These are phyloP conservation scores for Cutaneotrichosporon mucoides DNA, from an alignment of 1,284 basidiomycete genomes.

Conservation along the genomic window DNA sequence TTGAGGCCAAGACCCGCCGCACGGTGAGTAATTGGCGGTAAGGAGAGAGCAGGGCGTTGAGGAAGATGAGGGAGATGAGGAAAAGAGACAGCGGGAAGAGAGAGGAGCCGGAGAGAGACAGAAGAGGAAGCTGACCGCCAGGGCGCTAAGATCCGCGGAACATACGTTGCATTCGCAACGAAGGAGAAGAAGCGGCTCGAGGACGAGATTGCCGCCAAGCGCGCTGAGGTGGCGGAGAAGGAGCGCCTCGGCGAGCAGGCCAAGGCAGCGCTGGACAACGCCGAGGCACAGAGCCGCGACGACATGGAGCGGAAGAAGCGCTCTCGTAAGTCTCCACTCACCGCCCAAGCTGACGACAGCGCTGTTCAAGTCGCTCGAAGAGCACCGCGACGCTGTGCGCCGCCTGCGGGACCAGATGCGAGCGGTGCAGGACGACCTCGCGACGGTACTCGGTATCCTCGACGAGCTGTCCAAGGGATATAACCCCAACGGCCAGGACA, in stretches of 20 bases:
- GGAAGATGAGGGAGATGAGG: too few species aligned
- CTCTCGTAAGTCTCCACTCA: constrained; percentile 61
- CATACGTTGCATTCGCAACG: constrained; percentile 78
- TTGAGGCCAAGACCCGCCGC: constrained; percentile 69
- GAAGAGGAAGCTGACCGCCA: constrained; percentile 31
- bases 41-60: too few species aligned
- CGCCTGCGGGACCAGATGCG: constrained; percentile 68
- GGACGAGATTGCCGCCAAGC: constrained; percentile 55
- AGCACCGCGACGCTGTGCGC: constrained; percentile 69
- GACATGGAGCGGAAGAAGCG: constrained; percentile 71
- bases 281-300: constrained; percentile 36
- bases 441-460: constrained; percentile 59
- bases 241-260: constrained; percentile 54
- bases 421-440: constrained; percentile 11
- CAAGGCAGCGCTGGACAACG: constrained; percentile 28
- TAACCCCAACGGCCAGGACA: constrained; percentile 95
- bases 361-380: constrained; percentile 69
- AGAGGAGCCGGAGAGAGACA: too few species aligned
- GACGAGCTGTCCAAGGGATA: constrained; percentile 76
- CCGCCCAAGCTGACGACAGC: constrained; percentile 52
- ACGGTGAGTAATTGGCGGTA: constrained; percentile 56
- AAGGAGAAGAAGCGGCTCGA: constrained; percentile 82
- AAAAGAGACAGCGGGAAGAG: too few species aligned
- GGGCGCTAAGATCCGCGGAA: constrained; percentile 86
- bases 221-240: constrained; percentile 61